These are phyloP conservation scores for Boletellus ananas DNA, from an alignment of 768 basidiomycete species.

Conservation along the genomic window DNA sequence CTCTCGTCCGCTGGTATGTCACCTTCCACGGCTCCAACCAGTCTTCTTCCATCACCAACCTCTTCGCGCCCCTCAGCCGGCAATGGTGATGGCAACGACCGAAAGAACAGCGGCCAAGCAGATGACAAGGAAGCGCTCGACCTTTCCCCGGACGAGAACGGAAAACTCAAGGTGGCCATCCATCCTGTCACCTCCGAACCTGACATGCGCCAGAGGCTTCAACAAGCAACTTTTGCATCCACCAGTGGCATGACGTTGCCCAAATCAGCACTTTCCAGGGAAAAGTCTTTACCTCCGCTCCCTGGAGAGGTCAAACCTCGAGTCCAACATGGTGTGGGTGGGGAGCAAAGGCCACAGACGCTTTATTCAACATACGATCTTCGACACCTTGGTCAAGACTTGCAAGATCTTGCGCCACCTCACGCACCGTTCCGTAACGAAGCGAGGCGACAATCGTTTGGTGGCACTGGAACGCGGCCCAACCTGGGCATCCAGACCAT, in stretches of 20 bases:
- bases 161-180: slow-evolving; percentile 39
- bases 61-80: slow-evolving; percentile 63
- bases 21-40: slow-evolving; percentile 72
- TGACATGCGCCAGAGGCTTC: slow-evolving; percentile 51
- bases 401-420: slow-evolving; percentile 55
- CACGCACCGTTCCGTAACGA: slow-evolving; percentile 64
- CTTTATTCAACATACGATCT: slow-evolving; percentile 60
- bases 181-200: slow-evolving; percentile 59
- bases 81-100: slow-evolving; percentile 49
- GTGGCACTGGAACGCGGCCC: slow-evolving; percentile 59
- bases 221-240: slow-evolving; percentile 33
- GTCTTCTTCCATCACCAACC: slow-evolving; percentile 68
- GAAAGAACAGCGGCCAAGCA: slow-evolving; percentile 38
- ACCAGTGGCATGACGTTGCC: slow-evolving; percentile 31
- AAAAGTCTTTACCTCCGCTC: slow-evolving; percentile 78
- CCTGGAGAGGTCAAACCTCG: slow-evolving; percentile 52
- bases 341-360: slow-evolving; percentile 59
- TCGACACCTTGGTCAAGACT: slow-evolving; percentile 41
- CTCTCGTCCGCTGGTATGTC: slow-evolving; percentile 61
- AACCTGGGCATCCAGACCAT: slow-evolving; percentile 50
- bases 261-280: slow-evolving; percentile 40
- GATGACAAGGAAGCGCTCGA: slow-evolving; percentile 44
- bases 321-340: slow-evolving; percentile 29
- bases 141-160: slow-evolving; percentile 28
- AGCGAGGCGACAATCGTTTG: slow-evolving; percentile 70